These are phyloP conservation scores for Trichosporon faecale DNA, from an alignment of 1,284 basidiomycete genomes.

Conservation along the genomic window DNA sequence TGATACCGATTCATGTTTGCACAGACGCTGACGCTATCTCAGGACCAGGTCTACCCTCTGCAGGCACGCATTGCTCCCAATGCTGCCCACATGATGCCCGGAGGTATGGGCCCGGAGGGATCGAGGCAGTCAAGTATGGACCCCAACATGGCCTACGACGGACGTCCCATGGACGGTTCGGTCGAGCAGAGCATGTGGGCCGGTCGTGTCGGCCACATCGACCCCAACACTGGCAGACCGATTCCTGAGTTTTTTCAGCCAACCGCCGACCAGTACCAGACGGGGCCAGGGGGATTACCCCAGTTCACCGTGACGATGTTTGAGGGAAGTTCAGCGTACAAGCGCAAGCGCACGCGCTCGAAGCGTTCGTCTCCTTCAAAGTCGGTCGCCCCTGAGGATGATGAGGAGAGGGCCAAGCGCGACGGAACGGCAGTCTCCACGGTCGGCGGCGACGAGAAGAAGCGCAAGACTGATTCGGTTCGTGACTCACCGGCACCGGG, in stretches of 20 bases:
- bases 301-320: constrained; percentile 30
- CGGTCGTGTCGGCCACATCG: constrained; percentile 14
- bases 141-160: constrained; percentile 21
- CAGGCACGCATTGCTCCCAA: constrained; percentile 23
- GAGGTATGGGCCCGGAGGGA: neutral
- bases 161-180: constrained; percentile 13
- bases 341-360: constrained; percentile 24
- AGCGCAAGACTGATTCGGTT: constrained; percentile 16
- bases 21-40: constrained; percentile 1
- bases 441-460: constrained; percentile 14
- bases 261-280: constrained; percentile 19
- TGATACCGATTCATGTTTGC: neutral
- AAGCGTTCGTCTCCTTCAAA: constrained; percentile 24
- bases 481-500: constrained; percentile 15
- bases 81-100: constrained; percentile 14
- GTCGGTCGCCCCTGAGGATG: constrained; percentile 20
- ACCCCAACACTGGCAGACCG: constrained; percentile 15
- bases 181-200: constrained; percentile 16
- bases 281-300: constrained; percentile 22
- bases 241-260: constrained; percentile 21
- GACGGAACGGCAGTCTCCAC: constrained; percentile 12
- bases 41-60: constrained; percentile 30
- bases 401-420: constrained; percentile 15
- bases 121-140: constrained; percentile 25
- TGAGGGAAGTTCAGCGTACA: constrained; percentile 27